These are phyloP conservation scores for Gracilariopsis chorda DNA, from an alignment of 23 red algal species.

Conservation along the genomic window DNA sequence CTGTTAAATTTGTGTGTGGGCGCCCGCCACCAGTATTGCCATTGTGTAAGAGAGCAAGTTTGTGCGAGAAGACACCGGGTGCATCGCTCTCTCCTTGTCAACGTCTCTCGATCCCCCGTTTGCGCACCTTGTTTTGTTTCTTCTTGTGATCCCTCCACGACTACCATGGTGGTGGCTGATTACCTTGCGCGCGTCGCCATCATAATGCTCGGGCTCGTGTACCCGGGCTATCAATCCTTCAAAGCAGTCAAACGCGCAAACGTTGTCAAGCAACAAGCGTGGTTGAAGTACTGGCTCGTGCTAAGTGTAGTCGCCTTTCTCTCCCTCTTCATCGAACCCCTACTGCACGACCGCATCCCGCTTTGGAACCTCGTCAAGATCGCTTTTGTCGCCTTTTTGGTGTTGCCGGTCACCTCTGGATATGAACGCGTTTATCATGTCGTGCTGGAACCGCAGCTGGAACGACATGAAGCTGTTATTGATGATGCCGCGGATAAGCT, in stretches of 20 bases:
- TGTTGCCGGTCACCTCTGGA: slow-evolving; percentile 49
- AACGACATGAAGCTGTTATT: slow-evolving; percentile 63
- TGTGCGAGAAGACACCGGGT: background rate
- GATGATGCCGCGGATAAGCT: slow-evolving; percentile 54
- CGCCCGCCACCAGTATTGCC: background rate
- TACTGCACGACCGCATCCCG: slow-evolving; percentile 46
- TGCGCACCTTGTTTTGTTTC: background rate
- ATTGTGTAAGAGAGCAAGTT: background rate
- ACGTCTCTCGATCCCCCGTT: background rate
- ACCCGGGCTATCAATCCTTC: slow-evolving; percentile 80
- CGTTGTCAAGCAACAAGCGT: slow-evolving; percentile 49
- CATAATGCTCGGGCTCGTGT: slow-evolving; percentile 33
- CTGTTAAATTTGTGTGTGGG: background rate
- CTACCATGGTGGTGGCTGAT: slow-evolving; percentile 28
- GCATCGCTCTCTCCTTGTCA: background rate
- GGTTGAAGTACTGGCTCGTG: slow-evolving; percentile 79
- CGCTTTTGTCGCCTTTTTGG: slow-evolving; percentile 43
- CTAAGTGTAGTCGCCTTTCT: slow-evolving; percentile 45
- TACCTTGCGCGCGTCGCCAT: slow-evolving; percentile 43
- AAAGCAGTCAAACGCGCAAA: slow-evolving; percentile 64
- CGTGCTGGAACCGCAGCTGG: slow-evolving; percentile 67
- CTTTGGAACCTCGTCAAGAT: slow-evolving; percentile 67
- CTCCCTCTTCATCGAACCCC: slow-evolving; percentile 49
- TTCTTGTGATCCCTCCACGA: background rate
- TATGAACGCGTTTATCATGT: slow-evolving; percentile 60